A percentile compares a stretch with the other conserved stretches of the same genome.
Evolutionary conservation across 441 rosid genomes (phyloP).

Genomic region (Breynia disticha): DNA sequence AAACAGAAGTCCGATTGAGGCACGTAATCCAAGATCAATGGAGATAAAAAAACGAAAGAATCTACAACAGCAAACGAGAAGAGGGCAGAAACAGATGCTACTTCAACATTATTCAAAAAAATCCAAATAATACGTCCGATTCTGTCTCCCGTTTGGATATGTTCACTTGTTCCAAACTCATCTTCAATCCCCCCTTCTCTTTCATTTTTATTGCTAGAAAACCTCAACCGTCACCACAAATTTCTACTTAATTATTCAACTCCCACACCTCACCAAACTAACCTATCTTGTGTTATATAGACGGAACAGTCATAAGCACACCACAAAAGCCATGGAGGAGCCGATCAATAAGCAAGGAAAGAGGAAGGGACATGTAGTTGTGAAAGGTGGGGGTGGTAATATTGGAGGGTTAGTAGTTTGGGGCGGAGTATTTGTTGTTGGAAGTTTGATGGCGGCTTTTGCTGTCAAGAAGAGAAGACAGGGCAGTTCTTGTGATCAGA

Average conservation of each 20-base stretch:
- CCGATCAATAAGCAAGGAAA: conserved; percentile 6
- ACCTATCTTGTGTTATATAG: neutral
- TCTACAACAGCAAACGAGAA: too few relatives aligned
- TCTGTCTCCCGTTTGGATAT: conserved; percentile 21
- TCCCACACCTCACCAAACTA: neutral
- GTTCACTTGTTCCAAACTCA: conserved; percentile 19
- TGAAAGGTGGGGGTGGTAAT: conserved; percentile 11
- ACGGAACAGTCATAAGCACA: neutral
- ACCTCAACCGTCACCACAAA: too few relatives aligned
- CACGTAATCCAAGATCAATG: too few relatives aligned
- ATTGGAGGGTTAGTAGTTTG: conserved; percentile 25
- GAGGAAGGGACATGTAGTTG: conserved; percentile 3
- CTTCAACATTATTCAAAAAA: too few relatives aligned
- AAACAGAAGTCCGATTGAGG: too few relatives aligned
- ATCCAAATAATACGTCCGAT: conserved; percentile 13
- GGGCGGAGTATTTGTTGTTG: conserved; percentile 40
- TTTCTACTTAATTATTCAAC: neutral
- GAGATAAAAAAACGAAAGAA: too few relatives aligned
- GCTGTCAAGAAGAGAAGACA: conserved; percentile 15
- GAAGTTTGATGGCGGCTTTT: conserved; percentile 30
- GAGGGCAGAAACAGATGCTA: too few relatives aligned
- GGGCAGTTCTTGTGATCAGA: neutral
- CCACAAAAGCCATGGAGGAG: conserved; percentile 10
- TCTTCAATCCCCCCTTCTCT: conserved; percentile 8
- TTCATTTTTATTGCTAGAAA: too few relatives aligned